Evolutionary conservation across 371 early-diverging fungal species (phyloP).

Genomic region (Rhizopus arrhizus): DNA sequence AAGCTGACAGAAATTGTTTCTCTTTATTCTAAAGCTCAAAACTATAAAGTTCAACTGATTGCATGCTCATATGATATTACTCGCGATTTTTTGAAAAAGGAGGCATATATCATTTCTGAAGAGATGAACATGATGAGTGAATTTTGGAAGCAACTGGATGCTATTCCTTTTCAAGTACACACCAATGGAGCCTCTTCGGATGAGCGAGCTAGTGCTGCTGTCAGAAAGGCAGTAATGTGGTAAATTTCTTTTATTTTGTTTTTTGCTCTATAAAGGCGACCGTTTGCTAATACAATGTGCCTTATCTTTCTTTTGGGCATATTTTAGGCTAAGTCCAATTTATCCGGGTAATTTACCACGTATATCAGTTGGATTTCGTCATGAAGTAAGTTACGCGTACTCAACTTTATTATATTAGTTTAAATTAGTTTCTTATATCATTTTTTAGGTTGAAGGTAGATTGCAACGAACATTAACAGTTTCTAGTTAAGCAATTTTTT

Average conservation of each 20-base stretch:
- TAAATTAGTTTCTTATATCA: not conserved
- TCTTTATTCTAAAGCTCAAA: constrained; percentile 47
- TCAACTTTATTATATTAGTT: too few relatives aligned
- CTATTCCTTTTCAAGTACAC: constrained; percentile 66
- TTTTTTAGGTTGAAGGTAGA: constrained; percentile 48
- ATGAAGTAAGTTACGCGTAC: constrained; percentile 56
- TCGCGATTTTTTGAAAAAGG: constrained; percentile 29
- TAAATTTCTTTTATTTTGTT: constrained; percentile 17
- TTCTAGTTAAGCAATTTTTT: not conserved
- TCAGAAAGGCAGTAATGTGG: constrained; percentile 72
- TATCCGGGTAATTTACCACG: constrained; percentile 75
- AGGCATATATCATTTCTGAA: constrained; percentile 21
- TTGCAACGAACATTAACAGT: not conserved
- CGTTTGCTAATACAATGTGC: too few relatives aligned
- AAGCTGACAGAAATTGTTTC: constrained; percentile 46
- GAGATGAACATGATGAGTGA: constrained; percentile 50
- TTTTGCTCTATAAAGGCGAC: too few relatives aligned
- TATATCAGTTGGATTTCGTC: constrained; percentile 65
- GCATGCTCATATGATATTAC: constrained; percentile 42
- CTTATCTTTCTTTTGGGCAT: too few relatives aligned
- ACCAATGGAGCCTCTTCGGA: constrained; percentile 63
- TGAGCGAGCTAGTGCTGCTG: constrained; percentile 77
- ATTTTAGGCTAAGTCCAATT: constrained; percentile 62
- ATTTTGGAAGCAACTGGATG: constrained; percentile 79
- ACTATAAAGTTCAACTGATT: constrained; percentile 59